A percentile compares a stretch with the other conserved stretches of the same genome.
These are phyloP conservation scores for Colletotrichum sp. DNA, from an alignment of 2,329 filamentous ascomycete species.

Conservation along the genomic window DNA sequence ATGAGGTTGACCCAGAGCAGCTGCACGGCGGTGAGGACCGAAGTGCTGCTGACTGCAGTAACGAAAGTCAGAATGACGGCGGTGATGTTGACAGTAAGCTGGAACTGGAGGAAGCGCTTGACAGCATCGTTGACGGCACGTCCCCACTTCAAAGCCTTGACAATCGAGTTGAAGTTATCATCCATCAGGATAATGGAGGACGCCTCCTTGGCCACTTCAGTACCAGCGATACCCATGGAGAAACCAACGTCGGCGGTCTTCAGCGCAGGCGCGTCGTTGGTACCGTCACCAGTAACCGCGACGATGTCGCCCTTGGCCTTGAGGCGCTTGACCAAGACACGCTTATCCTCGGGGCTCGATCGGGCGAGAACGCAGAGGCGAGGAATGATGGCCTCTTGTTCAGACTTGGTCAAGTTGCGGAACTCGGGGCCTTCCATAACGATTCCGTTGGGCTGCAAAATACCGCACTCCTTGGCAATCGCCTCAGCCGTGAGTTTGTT, in stretches of 20 bases:
- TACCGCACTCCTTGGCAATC: conserved; percentile 80
- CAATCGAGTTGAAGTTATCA: conserved; percentile 86
- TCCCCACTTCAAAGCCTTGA: conserved; percentile 84
- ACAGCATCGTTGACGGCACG: conserved; percentile 79
- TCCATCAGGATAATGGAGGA: conserved; percentile 88
- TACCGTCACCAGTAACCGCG: conserved; percentile 83
- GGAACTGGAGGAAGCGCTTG: conserved; percentile 78
- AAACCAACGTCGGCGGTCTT: conserved; percentile 85
- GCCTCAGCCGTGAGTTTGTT: conserved; percentile 81
- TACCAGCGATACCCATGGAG: conserved; percentile 85
- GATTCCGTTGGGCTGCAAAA: conserved; percentile 69
- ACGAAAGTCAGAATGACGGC: conserved; percentile 89
- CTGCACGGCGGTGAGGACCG: conserved; percentile 87
- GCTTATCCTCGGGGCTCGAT: conserved; percentile 80
- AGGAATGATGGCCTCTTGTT: conserved; percentile 73
- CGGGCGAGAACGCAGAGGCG: conserved; percentile 74
- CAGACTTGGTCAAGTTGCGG: conserved; percentile 69
- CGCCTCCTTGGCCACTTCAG: conserved; percentile 84
- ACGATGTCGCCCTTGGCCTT: conserved; percentile 79
- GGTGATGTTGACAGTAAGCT: conserved; percentile 89
- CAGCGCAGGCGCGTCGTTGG: conserved; percentile 82
- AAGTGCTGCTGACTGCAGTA: conserved; percentile 74
- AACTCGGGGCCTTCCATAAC: conserved; percentile 83
- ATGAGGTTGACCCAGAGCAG: conserved; percentile 96
- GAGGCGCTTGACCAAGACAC: conserved; percentile 72